Conservation (phyloP, 768 basidiomycete species). For the Royoungia palumana region DNA sequence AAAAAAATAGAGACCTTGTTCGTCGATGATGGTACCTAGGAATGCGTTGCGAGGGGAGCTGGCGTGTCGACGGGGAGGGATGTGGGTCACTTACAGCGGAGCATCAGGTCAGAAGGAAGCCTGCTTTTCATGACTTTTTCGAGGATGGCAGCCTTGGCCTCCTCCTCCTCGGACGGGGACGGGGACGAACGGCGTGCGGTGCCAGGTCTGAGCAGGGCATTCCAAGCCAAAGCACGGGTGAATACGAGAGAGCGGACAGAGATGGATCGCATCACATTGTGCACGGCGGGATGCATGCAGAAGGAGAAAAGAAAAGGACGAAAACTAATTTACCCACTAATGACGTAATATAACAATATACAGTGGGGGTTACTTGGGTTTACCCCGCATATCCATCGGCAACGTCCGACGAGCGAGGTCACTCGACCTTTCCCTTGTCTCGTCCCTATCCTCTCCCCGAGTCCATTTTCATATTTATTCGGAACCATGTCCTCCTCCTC, state of each 20-base stretch:
- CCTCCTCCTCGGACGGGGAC: slow-evolving; percentile 53
- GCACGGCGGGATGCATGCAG: slow-evolving; percentile 36
- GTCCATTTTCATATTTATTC: slow-evolving; percentile 39
- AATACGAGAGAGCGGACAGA: neutral
- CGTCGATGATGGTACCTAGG: slow-evolving; percentile 83
- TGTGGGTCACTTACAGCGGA: slow-evolving; percentile 67
- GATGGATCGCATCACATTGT: slow-evolving; percentile 36
- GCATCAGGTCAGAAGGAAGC: slow-evolving; percentile 84
- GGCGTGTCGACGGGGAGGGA: slow-evolving; percentile 6
- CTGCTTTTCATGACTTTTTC: slow-evolving; percentile 86
- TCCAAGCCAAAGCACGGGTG: slow-evolving; percentile 26
- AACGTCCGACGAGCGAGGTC: slow-evolving; percentile 29
- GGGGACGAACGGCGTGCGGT: neutral
- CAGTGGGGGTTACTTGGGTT: slow-evolving; percentile 13
- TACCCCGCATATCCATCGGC: slow-evolving; percentile 26
- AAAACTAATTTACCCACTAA: slow-evolving; percentile 18
- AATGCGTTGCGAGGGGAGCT: slow-evolving; percentile 17
- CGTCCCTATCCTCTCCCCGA: slow-evolving; percentile 38
- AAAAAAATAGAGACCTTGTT: slow-evolving; percentile 56
- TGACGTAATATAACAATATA: slow-evolving; percentile 19
- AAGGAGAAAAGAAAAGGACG: slow-evolving; percentile 24
- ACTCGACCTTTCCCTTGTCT: slow-evolving; percentile 33
- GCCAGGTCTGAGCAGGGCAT: slow-evolving; percentile 17
- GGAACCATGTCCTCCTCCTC: slow-evolving; percentile 55
- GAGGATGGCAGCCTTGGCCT: slow-evolving; percentile 69